phyloP scores from a whole-genome alignment of 2,329 filamentous ascomycete genomes.

The Dactylonectria macrodidyma region DNA sequence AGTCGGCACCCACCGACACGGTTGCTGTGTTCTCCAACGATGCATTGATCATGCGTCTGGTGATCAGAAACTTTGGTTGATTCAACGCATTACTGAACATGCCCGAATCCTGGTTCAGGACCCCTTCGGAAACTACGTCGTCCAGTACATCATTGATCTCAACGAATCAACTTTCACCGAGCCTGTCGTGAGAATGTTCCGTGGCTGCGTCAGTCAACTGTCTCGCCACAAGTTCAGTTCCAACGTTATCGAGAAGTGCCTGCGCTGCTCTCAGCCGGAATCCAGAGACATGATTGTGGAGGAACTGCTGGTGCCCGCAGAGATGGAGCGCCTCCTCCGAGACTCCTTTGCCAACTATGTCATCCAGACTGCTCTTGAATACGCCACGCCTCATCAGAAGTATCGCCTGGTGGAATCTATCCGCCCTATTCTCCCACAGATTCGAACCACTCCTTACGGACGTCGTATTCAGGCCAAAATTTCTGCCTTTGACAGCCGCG shows the following conservation, averaged over 20 bases:
- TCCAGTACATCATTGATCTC: conserved; percentile 98
- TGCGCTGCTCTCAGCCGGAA: conserved; percentile 84
- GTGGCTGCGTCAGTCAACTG: conserved; percentile 76
- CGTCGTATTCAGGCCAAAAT: conserved; percentile 95
- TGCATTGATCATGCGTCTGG: conserved; percentile 98
- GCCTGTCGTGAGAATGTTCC: conserved; percentile 87
- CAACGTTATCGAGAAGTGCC: conserved; percentile 97
- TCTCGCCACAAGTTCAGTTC: conserved; percentile 99
- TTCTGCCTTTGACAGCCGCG: conserved; percentile 69
- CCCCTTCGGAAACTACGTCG: conserved; percentile 98
- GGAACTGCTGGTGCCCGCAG: conserved; percentile 80
- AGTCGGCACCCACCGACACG: conserved; percentile 96
- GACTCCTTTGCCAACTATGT: conserved; percentile 99
- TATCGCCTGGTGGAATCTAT: conserved; percentile 85
- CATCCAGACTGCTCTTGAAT: conserved; percentile 95
- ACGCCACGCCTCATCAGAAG: conserved; percentile 81
- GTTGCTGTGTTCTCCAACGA: conserved; percentile 96
- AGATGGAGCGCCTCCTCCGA: conserved; percentile 90
- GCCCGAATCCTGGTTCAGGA: conserved; percentile 94
- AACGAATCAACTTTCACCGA: conserved; percentile 91
- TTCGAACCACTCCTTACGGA: conserved; percentile 93
- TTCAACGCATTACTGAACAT: conserved; percentile 88
- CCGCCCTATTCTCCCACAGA: conserved; percentile 85
- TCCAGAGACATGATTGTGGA: conserved; percentile 87
- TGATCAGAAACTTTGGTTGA: conserved; percentile 88